A percentile compares a stretch with the other conserved stretches of the same genome.
These are phyloP conservation scores for Daldinia grandis DNA, from an alignment of 495 filamentous ascomycete species.

Conservation along the genomic window DNA sequence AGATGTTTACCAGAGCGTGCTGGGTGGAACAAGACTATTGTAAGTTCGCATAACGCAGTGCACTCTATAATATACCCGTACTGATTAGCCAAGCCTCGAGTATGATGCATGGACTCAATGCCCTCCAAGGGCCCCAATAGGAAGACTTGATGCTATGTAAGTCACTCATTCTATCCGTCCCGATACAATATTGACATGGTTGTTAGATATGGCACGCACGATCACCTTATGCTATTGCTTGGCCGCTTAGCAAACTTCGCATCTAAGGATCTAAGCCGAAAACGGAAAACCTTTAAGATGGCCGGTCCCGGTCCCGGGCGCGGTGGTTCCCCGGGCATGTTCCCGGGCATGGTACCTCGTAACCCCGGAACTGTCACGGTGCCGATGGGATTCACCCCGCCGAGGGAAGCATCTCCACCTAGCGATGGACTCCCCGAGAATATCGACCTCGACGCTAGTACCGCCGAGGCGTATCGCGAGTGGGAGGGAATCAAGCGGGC, in stretches of 20 bases:
- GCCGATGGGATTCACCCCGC: slow-evolving; percentile 66
- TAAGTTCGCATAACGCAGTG: slow-evolving; percentile 58
- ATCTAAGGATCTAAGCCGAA: slow-evolving; percentile 78
- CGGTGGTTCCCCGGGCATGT: slow-evolving; percentile 50
- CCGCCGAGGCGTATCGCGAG: slow-evolving; percentile 74
- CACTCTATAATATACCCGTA: slow-evolving; percentile 4
- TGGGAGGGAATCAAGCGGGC: slow-evolving; percentile 80
- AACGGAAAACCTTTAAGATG: slow-evolving; percentile 66
- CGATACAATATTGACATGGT: slow-evolving; percentile 12
- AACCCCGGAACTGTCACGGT: slow-evolving; percentile 54
- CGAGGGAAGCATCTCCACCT: slow-evolving; percentile 48
- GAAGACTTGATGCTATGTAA: slow-evolving; percentile 76
- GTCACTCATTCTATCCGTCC: slow-evolving; percentile 24
- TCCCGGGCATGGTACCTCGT: slow-evolving; percentile 73
- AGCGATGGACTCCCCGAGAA: slow-evolving; percentile 44
- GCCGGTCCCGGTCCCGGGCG: slow-evolving; percentile 49
- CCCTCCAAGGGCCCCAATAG: slow-evolving; percentile 81
- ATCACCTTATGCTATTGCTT: slow-evolving; percentile 84
- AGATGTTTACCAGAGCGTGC: slow-evolving; percentile 87
- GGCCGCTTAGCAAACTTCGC: slow-evolving; percentile 86
- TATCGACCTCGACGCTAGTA: slow-evolving; percentile 66
- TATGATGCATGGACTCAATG: slow-evolving; percentile 83
- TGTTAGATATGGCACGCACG: slow-evolving; percentile 77
- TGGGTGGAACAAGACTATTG: slow-evolving; percentile 87
- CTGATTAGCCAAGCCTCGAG: slow-evolving; percentile 68